These are phyloP conservation scores for Lentinula boryana DNA, from an alignment of 768 basidiomycete species.

Conservation along the genomic window DNA sequence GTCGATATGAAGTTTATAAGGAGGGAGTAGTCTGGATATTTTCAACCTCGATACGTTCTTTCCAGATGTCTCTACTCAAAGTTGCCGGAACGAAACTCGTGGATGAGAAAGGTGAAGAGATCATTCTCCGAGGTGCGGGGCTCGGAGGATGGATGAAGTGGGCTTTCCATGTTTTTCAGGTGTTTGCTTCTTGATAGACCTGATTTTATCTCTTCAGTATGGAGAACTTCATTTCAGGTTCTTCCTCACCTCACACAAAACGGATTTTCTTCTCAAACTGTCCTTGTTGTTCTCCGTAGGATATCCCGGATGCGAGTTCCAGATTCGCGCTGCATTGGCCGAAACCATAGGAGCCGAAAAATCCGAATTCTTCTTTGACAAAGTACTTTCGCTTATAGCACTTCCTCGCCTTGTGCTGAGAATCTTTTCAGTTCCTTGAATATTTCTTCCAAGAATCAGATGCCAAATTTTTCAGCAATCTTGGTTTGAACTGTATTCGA, in stretches of 20 bases:
- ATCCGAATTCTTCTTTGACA: conserved; percentile 80
- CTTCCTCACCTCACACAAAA: not conserved
- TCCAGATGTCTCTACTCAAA: conserved; percentile 43
- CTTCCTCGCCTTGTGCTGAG: not conserved
- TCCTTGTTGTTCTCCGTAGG: conserved; percentile 25
- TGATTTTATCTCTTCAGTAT: conserved; percentile 33
- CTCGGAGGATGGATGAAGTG: conserved; percentile 86
- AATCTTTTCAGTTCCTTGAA: conserved; percentile 56
- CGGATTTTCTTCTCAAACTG: not conserved
- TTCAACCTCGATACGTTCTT: not conserved
- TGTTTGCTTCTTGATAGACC: not conserved
- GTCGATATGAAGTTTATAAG: not conserved
- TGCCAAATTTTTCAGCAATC: conserved; percentile 69
- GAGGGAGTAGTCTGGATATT: not conserved
- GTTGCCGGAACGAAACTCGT: conserved; percentile 57
- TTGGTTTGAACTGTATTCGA: conserved; percentile 78
- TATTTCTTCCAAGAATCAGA: conserved; percentile 78
- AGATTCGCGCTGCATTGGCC: conserved; percentile 68
- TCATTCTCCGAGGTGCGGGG: conserved; percentile 68
- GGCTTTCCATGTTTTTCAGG: conserved; percentile 24
- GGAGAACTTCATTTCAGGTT: conserved; percentile 74
- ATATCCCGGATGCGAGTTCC: conserved; percentile 77
- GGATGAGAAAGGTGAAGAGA: conserved; percentile 47
- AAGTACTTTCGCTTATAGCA: conserved; percentile 31
- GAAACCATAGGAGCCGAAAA: conserved; percentile 60